A percentile compares a stretch with the other conserved stretches of the same genome.
These are phyloP conservation scores for Lactarius tabidus DNA, from an alignment of 768 basidiomycete species.

Conservation along the genomic window DNA sequence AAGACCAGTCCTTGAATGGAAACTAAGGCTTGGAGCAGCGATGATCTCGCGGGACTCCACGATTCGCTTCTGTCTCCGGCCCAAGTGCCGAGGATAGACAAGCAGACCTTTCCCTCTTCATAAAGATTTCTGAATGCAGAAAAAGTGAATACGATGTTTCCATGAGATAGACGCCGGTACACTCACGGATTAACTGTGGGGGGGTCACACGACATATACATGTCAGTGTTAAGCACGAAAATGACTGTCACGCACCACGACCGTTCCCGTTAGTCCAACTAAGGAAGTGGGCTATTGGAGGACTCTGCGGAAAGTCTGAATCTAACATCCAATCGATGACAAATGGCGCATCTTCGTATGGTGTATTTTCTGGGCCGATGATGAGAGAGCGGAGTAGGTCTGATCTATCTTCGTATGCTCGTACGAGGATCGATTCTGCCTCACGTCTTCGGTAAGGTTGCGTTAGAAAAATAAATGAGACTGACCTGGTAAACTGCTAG, in stretches of 20 bases:
- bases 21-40: conserved; percentile 85
- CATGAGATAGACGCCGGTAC: neutral
- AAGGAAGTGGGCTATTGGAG: conserved; percentile 84
- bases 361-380: conserved; percentile 89
- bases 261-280: conserved; percentile 96
- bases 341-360: conserved; percentile 93
- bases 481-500: conserved; percentile 78
- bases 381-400: conserved; percentile 88
- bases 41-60: conserved; percentile 83
- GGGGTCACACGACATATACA: neutral
- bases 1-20: conserved; percentile 93
- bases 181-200: conserved; percentile 75
- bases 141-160: neutral
- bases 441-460: conserved; percentile 6
- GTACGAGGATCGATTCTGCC: conserved; percentile 80
- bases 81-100: conserved; percentile 92
- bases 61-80: conserved; percentile 82
- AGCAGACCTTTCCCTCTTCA: conserved; percentile 92
- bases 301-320: conserved; percentile 75
- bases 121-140: conserved; percentile 66
- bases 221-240: neutral
- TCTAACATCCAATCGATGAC: conserved; percentile 92
- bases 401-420: conserved; percentile 84
- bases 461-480: neutral
- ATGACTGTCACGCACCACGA: conserved; percentile 48